Evolutionary conservation across 1,284 basidiomycete species (phyloP).

Genomic region (Naganishia sp.): DNA sequence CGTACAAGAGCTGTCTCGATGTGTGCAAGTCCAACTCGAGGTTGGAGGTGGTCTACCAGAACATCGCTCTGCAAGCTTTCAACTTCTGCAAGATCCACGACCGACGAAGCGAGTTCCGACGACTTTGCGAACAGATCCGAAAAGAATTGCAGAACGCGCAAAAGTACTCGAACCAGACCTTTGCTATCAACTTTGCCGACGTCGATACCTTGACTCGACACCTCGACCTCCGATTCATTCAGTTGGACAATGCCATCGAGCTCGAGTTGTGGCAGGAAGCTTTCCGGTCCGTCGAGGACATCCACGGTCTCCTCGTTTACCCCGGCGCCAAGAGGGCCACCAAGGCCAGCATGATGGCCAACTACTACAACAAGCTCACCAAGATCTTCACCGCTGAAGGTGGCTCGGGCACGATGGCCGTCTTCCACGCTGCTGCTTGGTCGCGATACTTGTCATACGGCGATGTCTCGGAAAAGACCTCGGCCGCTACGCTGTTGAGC

Average conservation of each 20-base stretch:
- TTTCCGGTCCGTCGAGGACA: conserved; percentile 97
- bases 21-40: conserved; percentile 96
- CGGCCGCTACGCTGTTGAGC: conserved; percentile 88
- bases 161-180: conserved; percentile 92
- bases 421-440: conserved; percentile 98
- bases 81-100: conserved; percentile 92
- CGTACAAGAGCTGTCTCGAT: conserved; percentile 93
- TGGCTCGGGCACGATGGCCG: conserved; percentile 67
- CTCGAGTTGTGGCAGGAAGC: conserved; percentile 99
- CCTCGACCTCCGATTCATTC: conserved; percentile 96
- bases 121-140: conserved; percentile 93
- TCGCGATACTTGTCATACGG: conserved; percentile 68
- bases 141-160: conserved; percentile 93
- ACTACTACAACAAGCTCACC: conserved; percentile 98
- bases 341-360: conserved; percentile 95
- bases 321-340: conserved; percentile 74
- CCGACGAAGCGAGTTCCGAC: conserved; percentile 96
- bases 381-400: conserved; percentile 74
- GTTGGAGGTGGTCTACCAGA: conserved; percentile 92
- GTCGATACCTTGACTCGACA: conserved; percentile 95
- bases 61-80: conserved; percentile 96
- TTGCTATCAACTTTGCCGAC: conserved; percentile 97
- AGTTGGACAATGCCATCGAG: conserved; percentile 96
- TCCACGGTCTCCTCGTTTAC: conserved; percentile 85
- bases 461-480: conserved; percentile 73